Conservation (phyloP, 176 grass and related monocot genomes). For the Poa annua region DNA sequence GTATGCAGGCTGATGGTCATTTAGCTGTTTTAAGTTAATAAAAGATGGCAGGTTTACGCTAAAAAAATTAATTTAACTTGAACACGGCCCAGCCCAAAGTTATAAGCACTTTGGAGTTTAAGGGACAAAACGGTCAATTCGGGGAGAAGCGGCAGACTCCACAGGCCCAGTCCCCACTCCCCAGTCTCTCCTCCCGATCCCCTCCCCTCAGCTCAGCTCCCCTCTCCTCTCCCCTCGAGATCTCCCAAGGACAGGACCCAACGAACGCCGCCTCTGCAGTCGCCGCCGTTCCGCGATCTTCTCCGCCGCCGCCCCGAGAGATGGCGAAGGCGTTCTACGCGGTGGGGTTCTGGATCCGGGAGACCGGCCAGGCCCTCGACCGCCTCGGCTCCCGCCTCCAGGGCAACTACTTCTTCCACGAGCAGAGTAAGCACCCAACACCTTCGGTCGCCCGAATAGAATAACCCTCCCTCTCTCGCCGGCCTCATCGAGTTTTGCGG, state of each 20-base stretch:
- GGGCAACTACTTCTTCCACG: constrained; percentile 94
- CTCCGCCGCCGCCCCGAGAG: constrained; percentile 23
- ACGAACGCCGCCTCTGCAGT: constrained; percentile 4
- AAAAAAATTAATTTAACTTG: too few species aligned
- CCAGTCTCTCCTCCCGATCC: not conserved
- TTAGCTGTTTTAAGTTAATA: too few species aligned
- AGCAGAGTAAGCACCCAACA: constrained; percentile 67
- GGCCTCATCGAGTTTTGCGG: not conserved
- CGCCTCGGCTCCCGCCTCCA: constrained; percentile 93
- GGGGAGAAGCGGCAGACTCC: constrained; percentile 27
- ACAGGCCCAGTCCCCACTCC: not conserved
- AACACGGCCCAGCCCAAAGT: not conserved
- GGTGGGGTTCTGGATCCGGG: constrained; percentile 97
- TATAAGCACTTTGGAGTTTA: not conserved
- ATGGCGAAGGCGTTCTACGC: constrained; percentile 91
- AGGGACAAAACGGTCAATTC: constrained; percentile 38
- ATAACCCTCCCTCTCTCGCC: not conserved
- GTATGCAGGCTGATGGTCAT: too few species aligned
- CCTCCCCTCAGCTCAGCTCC: constrained; percentile 4
- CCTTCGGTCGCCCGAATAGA: not conserved
- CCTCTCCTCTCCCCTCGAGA: constrained; percentile 21
- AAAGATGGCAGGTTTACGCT: too few species aligned
- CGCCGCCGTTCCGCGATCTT: constrained; percentile 19
- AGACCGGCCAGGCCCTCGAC: constrained; percentile 93
- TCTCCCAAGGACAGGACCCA: constrained; percentile 50